Conservation (phyloP, 768 basidiomycete species). For the Russula sp. region DNA sequence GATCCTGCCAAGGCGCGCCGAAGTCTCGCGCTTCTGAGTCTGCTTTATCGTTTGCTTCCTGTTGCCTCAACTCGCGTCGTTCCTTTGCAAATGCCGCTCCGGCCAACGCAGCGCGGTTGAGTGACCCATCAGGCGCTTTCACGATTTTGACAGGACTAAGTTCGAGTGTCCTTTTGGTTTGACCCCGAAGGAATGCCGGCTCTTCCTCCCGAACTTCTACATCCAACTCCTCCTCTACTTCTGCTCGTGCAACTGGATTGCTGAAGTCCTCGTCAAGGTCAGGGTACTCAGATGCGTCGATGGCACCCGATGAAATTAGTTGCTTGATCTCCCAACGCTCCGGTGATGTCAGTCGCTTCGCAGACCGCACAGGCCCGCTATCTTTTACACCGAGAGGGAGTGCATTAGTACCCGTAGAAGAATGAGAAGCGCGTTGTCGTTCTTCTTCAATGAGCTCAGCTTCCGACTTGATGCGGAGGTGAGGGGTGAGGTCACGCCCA, state of each 20-base stretch:
- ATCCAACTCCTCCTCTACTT: constrained; percentile 94
- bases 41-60: constrained; percentile 89
- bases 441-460: constrained; percentile 84
- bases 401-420: constrained; percentile 79
- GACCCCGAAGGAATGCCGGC: constrained; percentile 90
- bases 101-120: constrained; percentile 91
- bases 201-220: constrained; percentile 97
- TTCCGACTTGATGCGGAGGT: constrained; percentile 89
- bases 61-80: constrained; percentile 85
- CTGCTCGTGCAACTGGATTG: constrained; percentile 69
- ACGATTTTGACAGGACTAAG: constrained; percentile 97
- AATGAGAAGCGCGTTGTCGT: constrained; percentile 48
- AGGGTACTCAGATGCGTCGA: constrained; percentile 90
- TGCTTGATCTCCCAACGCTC: constrained; percentile 99
- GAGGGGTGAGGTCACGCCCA: constrained; percentile 89
- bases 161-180: constrained; percentile 92
- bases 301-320: constrained; percentile 89
- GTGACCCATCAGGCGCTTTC: constrained; percentile 95
- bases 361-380: constrained; percentile 57
- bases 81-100: constrained; percentile 94
- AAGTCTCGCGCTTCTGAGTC: constrained; percentile 94
- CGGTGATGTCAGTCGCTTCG: constrained; percentile 88
- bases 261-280: constrained; percentile 83
- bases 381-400: constrained; percentile 61
- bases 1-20: constrained; percentile 95